These are phyloP conservation scores for Fusarium keratoplasticum DNA, from an alignment of 2,329 filamentous ascomycete genomes.

Conservation along the genomic window DNA sequence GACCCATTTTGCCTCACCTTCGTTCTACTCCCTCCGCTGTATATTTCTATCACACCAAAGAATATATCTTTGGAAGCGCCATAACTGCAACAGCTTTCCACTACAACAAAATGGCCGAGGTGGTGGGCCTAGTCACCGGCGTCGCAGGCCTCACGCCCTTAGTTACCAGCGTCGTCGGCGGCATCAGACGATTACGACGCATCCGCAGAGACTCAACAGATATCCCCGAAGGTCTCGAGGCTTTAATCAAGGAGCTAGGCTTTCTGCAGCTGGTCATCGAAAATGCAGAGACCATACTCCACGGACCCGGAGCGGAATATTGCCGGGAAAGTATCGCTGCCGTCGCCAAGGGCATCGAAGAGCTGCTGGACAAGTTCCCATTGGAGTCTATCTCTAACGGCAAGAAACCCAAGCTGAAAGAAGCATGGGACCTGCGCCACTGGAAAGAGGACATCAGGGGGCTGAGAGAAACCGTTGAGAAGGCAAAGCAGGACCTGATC, in stretches of 20 bases:
- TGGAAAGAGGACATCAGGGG: neutral
- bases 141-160: neutral
- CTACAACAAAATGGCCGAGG: neutral
- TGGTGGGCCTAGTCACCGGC: neutral
- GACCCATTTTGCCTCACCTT: neutral
- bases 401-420: neutral
- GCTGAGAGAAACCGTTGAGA: neutral
- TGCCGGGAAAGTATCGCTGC: neutral
- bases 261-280: neutral
- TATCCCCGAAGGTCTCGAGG: neutral
- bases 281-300: fast-evolving
- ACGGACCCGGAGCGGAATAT: neutral
- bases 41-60: neutral
- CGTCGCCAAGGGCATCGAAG: neutral
- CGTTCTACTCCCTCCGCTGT: neutral
- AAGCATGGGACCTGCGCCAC: neutral
- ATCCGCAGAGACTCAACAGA: neutral
- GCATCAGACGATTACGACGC: neutral
- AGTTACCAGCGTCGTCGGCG: neutral
- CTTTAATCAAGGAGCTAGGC: fast-evolving
- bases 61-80: neutral
- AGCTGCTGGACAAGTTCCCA: neutral
- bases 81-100: fast-evolving
- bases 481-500: neutral
- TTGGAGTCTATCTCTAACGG: fast-evolving